Conservation (phyloP, 352 stramenopile species). For the Peronosclerospora sorghi region DNA sequence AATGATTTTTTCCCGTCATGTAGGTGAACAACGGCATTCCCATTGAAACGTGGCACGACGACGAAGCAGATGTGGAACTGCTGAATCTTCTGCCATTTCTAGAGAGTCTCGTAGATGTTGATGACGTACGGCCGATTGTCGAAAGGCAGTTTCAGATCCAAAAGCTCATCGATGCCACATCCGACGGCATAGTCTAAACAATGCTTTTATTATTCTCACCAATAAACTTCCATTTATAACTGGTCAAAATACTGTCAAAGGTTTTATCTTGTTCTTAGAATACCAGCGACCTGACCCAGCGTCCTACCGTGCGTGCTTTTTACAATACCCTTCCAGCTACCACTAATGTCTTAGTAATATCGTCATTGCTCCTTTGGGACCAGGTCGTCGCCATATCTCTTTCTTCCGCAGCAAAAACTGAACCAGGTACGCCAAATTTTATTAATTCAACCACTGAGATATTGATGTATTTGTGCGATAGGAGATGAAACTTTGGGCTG, state of each 20-base stretch:
- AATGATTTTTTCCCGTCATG: neutral
- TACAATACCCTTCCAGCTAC: too few species aligned
- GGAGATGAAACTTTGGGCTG: constrained; percentile 73
- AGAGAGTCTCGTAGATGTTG: constrained; percentile 70
- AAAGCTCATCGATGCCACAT: constrained; percentile 76
- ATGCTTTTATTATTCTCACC: neutral
- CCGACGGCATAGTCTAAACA: constrained; percentile 35
- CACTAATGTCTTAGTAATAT: too few species aligned
- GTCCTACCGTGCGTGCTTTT: constrained; percentile 9
- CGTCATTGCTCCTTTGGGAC: neutral
- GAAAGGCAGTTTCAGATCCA: constrained; percentile 88
- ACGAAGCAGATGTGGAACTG: constrained; percentile 92
- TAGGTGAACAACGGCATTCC: constrained; percentile 95
- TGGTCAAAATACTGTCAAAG: constrained; percentile 13
- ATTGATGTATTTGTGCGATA: constrained; percentile 4
- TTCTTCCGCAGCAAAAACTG: constrained; percentile 12
- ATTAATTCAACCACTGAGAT: neutral
- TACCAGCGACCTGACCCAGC: constrained; percentile 11
- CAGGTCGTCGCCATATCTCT: constrained; percentile 14
- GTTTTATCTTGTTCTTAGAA: constrained; percentile 16
- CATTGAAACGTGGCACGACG: constrained; percentile 98
- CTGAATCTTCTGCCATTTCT: constrained; percentile 94
- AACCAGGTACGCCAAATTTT: constrained; percentile 1
- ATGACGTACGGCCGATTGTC: constrained; percentile 86
- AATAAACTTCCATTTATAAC: neutral